Conservation (phyloP, 2,329 filamentous ascomycete species). For the Colletotrichum echinochloae region DNA sequence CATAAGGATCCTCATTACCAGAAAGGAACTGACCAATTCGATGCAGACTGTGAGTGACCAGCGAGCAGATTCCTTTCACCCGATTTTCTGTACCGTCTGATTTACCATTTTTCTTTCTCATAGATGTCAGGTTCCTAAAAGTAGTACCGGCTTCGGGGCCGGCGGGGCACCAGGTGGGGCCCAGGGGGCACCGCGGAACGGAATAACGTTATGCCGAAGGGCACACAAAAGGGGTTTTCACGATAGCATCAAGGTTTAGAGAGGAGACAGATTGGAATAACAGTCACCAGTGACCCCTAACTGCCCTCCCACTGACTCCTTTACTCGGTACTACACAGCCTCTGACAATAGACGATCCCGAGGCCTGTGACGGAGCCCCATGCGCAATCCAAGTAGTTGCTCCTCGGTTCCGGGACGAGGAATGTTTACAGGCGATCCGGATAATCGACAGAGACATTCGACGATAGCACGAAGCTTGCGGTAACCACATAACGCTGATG, state of each 20-base stretch:
- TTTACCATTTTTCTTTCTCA: neutral
- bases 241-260: too few species aligned
- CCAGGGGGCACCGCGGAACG: too few species aligned
- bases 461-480: neutral
- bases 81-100: accelerated
- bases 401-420: conserved; percentile 60
- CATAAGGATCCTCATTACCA: conserved; percentile 50
- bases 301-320: too few species aligned
- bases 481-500: too few species aligned
- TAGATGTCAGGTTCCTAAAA: too few species aligned
- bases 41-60: conserved; percentile 51
- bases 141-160: too few species aligned
- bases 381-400: conserved; percentile 61
- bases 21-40: conserved; percentile 46
- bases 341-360: conserved; percentile 59
- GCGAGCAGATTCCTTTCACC: neutral
- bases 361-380: conserved; percentile 56
- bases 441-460: conserved; percentile 46
- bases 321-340: too few species aligned
- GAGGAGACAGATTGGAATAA: too few species aligned
- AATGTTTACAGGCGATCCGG: conserved; percentile 51
- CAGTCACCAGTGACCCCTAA: too few species aligned
- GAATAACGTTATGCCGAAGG: too few species aligned
- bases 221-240: too few species aligned
- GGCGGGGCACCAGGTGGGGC: too few species aligned